Conservation (phyloP, 1,139 yeast species). For the Saccharomyces pastorianus region DNA sequence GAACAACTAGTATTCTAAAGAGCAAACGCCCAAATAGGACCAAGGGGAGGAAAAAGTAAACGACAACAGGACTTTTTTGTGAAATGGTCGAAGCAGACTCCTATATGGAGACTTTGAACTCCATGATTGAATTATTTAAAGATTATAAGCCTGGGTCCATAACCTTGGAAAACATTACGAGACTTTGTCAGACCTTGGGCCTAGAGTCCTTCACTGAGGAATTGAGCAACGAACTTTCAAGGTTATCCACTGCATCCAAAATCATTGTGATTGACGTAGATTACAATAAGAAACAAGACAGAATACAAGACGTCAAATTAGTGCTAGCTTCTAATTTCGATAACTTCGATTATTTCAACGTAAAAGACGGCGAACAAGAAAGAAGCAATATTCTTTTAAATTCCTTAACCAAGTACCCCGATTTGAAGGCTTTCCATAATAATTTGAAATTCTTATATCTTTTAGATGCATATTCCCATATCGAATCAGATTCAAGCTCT, state of each 20-base stretch:
- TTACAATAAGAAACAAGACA: conserved; percentile 21
- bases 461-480: conserved; percentile 28
- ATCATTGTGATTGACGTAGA: conserved; percentile 33
- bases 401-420: conserved; percentile 23
- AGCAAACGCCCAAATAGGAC: background rate
- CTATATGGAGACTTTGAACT: conserved; percentile 22
- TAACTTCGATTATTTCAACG: conserved; percentile 28
- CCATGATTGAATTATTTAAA: conserved; percentile 26
- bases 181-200: conserved; percentile 30
- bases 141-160: conserved; percentile 31
- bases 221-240: conserved; percentile 20
- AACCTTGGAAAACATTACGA: conserved; percentile 29
- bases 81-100: conserved; percentile 9
- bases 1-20: too few species aligned
- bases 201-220: conserved; percentile 32
- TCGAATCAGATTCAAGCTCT: conserved; percentile 20
- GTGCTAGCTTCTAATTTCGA: conserved; percentile 33
- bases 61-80: background rate
- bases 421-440: conserved; percentile 27
- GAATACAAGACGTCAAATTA: conserved; percentile 30
- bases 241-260: conserved; percentile 32
- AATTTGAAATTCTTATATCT: conserved; percentile 27
- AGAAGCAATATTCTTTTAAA: conserved; percentile 25
- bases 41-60: background rate
- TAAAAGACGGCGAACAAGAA: conserved; percentile 7